Conservation (phyloP, 164 flowering plant species). For the Annona squamosa region DNA sequence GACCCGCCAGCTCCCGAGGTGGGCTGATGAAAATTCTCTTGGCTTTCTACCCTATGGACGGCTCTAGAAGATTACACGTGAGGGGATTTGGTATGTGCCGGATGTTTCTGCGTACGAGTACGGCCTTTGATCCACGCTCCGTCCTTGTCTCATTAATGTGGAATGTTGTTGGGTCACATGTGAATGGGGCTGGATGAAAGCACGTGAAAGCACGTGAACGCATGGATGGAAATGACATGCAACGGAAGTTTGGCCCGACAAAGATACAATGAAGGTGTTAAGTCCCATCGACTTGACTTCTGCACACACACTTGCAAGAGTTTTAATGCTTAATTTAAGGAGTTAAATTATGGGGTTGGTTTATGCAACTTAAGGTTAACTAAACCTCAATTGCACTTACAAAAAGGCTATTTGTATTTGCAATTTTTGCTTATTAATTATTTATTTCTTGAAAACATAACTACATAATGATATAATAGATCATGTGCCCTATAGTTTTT, state of each 20-base stretch:
- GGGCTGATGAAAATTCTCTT: not conserved
- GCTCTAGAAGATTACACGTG: not conserved
- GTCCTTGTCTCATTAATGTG: not conserved
- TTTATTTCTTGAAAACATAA: too few relatives aligned
- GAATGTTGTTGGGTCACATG: not conserved
- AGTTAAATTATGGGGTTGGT: too few relatives aligned
- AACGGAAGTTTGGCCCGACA: not conserved
- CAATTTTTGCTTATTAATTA: too few relatives aligned
- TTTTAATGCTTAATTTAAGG: too few relatives aligned
- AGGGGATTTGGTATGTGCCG: not conserved
- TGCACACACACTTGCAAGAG: too few relatives aligned
- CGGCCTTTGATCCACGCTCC: not conserved
- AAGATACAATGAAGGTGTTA: not conserved
- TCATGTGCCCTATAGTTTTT: too few relatives aligned
- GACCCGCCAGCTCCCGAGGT: not conserved
- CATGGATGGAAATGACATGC: not conserved
- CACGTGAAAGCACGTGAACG: not conserved
- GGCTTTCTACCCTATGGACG: not conserved
- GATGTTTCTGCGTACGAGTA: not conserved
- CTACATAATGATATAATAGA: too few relatives aligned
- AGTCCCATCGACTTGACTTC: too few relatives aligned
- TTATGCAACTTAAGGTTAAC: too few relatives aligned
- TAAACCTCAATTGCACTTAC: too few relatives aligned
- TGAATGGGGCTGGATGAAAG: not conserved
- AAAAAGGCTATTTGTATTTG: too few relatives aligned